phyloP scores from a whole-genome alignment of 1,284 basidiomycete genomes.

The Caloboletus inedulis region DNA sequence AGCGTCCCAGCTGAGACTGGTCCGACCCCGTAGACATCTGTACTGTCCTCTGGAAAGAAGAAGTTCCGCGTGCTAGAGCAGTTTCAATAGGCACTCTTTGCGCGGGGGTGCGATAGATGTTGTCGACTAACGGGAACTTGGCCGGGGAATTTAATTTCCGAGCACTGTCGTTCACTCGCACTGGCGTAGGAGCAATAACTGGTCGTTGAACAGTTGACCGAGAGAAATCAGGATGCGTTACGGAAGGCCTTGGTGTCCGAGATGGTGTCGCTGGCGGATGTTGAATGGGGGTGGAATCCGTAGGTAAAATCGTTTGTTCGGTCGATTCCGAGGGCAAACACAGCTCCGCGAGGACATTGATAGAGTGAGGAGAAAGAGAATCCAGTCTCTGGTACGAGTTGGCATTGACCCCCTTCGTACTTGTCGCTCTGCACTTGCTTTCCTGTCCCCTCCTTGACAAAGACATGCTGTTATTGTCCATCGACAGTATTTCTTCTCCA shows the following conservation, averaged over 20 bases:
- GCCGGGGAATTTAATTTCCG: constrained; percentile 29
- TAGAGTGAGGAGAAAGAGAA: constrained; percentile 39
- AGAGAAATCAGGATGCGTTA: constrained; percentile 15
- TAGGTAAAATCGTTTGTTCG: constrained; percentile 1
- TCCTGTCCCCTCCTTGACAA: constrained; percentile 1
- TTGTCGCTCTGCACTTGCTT: constrained; percentile 1
- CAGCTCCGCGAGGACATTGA: constrained; percentile 32
- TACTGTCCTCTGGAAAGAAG: constrained; percentile 46
- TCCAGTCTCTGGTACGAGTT: constrained; percentile 19
- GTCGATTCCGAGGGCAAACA: constrained; percentile 14
- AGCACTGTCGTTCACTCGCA: constrained; percentile 12
- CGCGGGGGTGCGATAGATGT: constrained; percentile 53
- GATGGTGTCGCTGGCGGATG: constrained; percentile 14
- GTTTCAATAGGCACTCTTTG: constrained; percentile 55
- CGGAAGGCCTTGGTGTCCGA: constrained; percentile 8
- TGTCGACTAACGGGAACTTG: constrained; percentile 37
- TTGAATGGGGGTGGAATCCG: neutral
- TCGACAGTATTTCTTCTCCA: neutral
- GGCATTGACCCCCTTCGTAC: constrained; percentile 4
- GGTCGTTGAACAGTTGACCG: constrained; percentile 19
- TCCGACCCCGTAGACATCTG: constrained; percentile 22
- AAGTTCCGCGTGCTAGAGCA: constrained; percentile 46
- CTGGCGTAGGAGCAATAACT: constrained; percentile 21
- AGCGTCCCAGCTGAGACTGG: constrained; percentile 10
- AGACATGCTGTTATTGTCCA: constrained; percentile 3